Evolutionary conservation across 192 early-diverging fungal genomes (phyloP).

Genomic region (Coemansia sp.): DNA sequence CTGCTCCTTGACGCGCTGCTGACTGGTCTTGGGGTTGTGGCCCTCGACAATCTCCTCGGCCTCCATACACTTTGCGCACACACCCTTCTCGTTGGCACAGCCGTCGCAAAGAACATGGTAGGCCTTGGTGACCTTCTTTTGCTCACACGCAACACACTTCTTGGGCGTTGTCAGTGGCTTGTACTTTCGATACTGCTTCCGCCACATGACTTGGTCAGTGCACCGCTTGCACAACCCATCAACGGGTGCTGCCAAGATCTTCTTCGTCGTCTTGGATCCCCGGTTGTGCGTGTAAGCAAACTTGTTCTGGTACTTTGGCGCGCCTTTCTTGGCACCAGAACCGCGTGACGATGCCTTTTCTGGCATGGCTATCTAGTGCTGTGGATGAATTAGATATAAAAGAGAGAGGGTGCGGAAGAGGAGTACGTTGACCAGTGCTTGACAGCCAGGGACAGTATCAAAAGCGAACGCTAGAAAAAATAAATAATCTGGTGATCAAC

Average conservation of each 20-base stretch:
- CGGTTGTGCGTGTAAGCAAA: constrained; percentile 87
- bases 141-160: constrained; percentile 74
- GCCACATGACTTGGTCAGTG: constrained; percentile 75
- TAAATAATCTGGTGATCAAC: not conserved
- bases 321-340: constrained; percentile 65
- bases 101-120: constrained; percentile 93
- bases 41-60: constrained; percentile 62
- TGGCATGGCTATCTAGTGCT: constrained; percentile 17
- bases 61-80: constrained; percentile 92
- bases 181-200: constrained; percentile 96
- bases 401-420: not conserved
- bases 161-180: constrained; percentile 92
- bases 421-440: not conserved
- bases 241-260: constrained; percentile 76
- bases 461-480: not conserved
- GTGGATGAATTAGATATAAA: not conserved
- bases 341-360: constrained; percentile 45
- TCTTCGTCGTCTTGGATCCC: constrained; percentile 75
- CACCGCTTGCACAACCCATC: constrained; percentile 78
- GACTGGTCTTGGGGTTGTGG: constrained; percentile 63
- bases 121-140: constrained; percentile 85
- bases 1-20: constrained; percentile 67
- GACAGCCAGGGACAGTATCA: not conserved
- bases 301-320: constrained; percentile 88
- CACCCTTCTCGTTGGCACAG: constrained; percentile 77